A percentile compares a stretch with the other conserved stretches of the same genome.
Evolutionary conservation across 2,329 filamentous ascomycete species (phyloP).

Genomic region (Sporothrix humicola): DNA sequence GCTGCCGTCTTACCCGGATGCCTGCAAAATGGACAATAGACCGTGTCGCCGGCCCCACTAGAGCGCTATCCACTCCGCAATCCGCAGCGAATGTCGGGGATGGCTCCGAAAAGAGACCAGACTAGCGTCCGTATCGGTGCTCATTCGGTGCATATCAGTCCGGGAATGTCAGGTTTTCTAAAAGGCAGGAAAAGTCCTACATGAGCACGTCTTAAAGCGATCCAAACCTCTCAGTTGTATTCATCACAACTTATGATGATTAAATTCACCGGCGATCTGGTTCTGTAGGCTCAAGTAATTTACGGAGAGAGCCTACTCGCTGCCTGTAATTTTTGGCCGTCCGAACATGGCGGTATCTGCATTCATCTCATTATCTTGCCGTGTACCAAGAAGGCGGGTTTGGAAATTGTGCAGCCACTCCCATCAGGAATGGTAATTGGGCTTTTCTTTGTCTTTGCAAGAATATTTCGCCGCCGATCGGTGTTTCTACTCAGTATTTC

Average conservation of each 20-base stretch:
- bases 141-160: neutral
- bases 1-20: slow-evolving; percentile 6
- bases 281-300: neutral
- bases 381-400: neutral
- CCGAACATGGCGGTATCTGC: neutral
- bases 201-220: neutral
- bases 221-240: neutral
- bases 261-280: neutral
- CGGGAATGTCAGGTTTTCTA: neutral
- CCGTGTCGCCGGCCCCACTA: neutral
- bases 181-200: slow-evolving; percentile 21
- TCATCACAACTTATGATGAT: neutral
- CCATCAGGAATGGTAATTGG: too few relatives aligned
- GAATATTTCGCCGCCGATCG: neutral
- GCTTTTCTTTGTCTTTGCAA: neutral
- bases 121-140: neutral
- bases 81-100: neutral
- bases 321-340: neutral
- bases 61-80: neutral
- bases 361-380: neutral
- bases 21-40: neutral
- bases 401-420: neutral
- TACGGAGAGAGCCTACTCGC: neutral
- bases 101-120: neutral
- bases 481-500: neutral